Evolutionary conservation across 2,329 filamentous ascomycete genomes (phyloP).

Genomic region (Colletotrichum trifolii): DNA sequence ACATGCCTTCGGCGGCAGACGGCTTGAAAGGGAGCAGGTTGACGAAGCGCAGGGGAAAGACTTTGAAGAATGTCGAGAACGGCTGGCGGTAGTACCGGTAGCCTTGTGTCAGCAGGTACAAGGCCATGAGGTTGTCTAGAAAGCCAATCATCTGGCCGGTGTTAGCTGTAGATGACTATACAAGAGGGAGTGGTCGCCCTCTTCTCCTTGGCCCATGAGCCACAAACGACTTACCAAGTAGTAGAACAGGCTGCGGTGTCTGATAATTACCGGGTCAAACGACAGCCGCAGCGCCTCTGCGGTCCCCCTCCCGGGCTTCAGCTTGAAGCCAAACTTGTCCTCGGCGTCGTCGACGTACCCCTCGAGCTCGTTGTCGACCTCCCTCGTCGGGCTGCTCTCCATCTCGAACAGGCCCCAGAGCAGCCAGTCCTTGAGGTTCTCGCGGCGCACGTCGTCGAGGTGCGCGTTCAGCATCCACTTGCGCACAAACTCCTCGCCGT

Average conservation of each 20-base stretch:
- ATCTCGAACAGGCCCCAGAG: slow-evolving; percentile 67
- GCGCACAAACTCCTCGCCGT: slow-evolving; percentile 62
- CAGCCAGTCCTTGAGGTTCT: slow-evolving; percentile 71
- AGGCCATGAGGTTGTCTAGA: slow-evolving; percentile 53
- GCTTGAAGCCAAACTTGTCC: slow-evolving; percentile 58
- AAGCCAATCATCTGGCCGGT: slow-evolving; percentile 50
- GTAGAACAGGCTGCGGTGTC: slow-evolving; percentile 66
- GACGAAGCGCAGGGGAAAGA: slow-evolving; percentile 66
- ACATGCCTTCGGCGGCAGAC: slow-evolving; percentile 59
- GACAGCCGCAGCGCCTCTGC: slow-evolving; percentile 66
- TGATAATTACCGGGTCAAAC: slow-evolving; percentile 67
- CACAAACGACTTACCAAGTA: slow-evolving; percentile 57
- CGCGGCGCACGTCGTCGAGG: slow-evolving; percentile 62
- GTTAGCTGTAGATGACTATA: too few species aligned
- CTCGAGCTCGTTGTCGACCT: slow-evolving; percentile 64
- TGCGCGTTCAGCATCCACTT: slow-evolving; percentile 69
- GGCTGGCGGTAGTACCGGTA: slow-evolving; percentile 60
- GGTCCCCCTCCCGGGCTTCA: slow-evolving; percentile 63
- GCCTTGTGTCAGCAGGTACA: slow-evolving; percentile 44
- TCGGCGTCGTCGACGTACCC: slow-evolving; percentile 64
- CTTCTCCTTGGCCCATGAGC: too few species aligned
- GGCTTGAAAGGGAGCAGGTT: slow-evolving; percentile 55
- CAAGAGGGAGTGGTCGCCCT: too few species aligned
- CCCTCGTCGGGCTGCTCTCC: slow-evolving; percentile 52
- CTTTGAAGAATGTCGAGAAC: slow-evolving; percentile 52